A percentile compares a stretch with the other conserved stretches of the same genome.
phyloP scores from a whole-genome alignment of 2,329 filamentous ascomycete species.

The Penicillium sp. region DNA sequence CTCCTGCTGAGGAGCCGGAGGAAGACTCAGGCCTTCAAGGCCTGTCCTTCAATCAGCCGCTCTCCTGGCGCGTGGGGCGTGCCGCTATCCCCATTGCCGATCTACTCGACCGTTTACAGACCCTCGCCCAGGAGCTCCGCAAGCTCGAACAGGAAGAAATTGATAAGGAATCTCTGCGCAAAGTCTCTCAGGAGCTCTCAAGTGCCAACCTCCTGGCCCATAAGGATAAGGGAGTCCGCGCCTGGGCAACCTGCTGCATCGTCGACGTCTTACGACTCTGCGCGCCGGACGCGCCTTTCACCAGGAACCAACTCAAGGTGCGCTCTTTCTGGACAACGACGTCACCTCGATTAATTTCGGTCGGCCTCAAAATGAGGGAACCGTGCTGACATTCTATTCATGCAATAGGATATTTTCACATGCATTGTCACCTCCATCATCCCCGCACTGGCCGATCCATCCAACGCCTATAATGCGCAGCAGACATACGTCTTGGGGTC shows the following conservation, averaged over 20 bases:
- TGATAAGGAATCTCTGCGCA: conserved; percentile 78
- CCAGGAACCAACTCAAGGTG: conserved; percentile 86
- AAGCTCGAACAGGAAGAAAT: conserved; percentile 86
- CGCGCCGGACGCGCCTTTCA: conserved; percentile 94
- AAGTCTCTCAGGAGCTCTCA: conserved; percentile 83
- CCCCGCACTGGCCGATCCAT: conserved; percentile 81
- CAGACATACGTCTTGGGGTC: conserved; percentile 90
- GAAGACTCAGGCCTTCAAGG: conserved; percentile 42
- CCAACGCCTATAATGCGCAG: conserved; percentile 88
- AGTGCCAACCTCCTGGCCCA: conserved; percentile 82
- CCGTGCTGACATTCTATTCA: conserved; percentile 6
- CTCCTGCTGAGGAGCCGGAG: conserved; percentile 38
- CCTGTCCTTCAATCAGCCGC: conserved; percentile 80
- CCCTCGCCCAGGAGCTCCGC: conserved; percentile 79
- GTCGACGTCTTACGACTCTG: conserved; percentile 92
- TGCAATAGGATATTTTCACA: conserved; percentile 81
- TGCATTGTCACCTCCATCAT: conserved; percentile 83
- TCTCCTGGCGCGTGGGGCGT: conserved; percentile 91
- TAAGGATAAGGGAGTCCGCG: conserved; percentile 91
- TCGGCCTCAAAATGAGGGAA: not conserved
- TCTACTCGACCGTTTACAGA: conserved; percentile 78
- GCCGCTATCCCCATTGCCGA: conserved; percentile 78
- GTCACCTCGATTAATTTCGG: not conserved
- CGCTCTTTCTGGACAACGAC: conserved; percentile 24
- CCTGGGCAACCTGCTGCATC: conserved; percentile 84